A percentile compares a stretch with the other conserved stretches of the same genome.
These are phyloP conservation scores for Coccomyxa sp. DNA, from an alignment of 139 green algal genomes.

Conservation along the genomic window DNA sequence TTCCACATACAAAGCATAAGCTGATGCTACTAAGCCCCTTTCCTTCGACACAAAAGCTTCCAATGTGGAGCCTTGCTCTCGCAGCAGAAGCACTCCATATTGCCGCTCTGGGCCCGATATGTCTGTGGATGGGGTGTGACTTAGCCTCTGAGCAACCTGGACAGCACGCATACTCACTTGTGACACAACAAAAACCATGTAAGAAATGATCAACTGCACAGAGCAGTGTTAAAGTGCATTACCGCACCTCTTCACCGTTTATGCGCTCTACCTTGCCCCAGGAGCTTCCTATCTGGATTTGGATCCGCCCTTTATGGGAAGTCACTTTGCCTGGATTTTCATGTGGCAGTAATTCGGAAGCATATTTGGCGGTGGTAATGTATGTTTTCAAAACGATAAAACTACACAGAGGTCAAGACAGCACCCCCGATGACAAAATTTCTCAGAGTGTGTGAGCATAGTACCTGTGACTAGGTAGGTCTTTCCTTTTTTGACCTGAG, in stretches of 20 bases:
- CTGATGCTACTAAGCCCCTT: neutral
- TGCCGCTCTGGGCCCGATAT: conserved; percentile 20
- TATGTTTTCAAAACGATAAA: no score
- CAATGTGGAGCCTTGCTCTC: neutral
- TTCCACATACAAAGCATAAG: neutral
- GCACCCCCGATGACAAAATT: no score
- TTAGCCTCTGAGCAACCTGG: neutral
- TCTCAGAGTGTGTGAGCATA: no score
- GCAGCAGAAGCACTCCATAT: conserved; percentile 26
- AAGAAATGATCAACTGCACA: neutral
- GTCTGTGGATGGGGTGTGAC: conserved; percentile 20
- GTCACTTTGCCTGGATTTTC: conserved; percentile 22
- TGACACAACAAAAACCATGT: neutral
- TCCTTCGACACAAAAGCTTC: neutral
- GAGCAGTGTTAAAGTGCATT: neutral
- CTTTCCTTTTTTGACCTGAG: conserved; percentile 27
- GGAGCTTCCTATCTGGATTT: conserved; percentile 37
- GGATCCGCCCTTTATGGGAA: conserved; percentile 22
- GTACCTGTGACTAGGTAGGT: conserved; percentile 29
- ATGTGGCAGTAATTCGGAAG: neutral
- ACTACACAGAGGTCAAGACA: no score
- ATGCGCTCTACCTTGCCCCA: conserved; percentile 27
- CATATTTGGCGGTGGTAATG: no score
- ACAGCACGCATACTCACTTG: neutral
- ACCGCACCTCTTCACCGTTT: conserved; percentile 24